These are phyloP conservation scores for Canna indica DNA, from an alignment of 176 grass and related monocot species.

Conservation along the genomic window DNA sequence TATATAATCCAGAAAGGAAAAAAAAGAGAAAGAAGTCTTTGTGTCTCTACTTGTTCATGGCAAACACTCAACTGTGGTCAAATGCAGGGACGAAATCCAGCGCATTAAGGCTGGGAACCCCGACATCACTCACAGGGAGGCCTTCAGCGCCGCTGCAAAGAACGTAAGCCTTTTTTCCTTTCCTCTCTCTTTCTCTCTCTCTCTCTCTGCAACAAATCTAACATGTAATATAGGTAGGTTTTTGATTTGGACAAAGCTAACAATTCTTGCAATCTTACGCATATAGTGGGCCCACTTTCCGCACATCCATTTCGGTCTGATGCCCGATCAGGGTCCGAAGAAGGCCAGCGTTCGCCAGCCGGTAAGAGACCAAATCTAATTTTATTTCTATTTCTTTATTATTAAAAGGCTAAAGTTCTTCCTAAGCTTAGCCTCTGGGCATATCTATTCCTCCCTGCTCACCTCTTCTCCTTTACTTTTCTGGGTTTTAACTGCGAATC, in stretches of 20 bases:
- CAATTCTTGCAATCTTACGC: no score
- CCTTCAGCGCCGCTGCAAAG: conserved; percentile 98
- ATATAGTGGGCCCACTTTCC: conserved; percentile 95
- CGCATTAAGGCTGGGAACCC: conserved; percentile 92
- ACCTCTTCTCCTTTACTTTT: no score
- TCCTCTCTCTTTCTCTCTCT: background rate
- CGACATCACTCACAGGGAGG: conserved; percentile 91
- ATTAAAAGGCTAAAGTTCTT: conserved; percentile 14
- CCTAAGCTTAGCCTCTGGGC: conserved; percentile 1
- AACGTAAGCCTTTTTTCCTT: conserved; percentile 49
- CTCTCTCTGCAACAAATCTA: no score
- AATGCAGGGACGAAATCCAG: conserved; percentile 93
- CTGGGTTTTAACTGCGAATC: conserved; percentile 23
- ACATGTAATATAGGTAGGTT: no score
- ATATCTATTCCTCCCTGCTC: no score
- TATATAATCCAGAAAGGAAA: no score
- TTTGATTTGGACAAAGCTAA: no score
- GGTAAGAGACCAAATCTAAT: conserved; percentile 31
- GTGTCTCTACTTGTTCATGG: background rate
- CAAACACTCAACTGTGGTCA: background rate
- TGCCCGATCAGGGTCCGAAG: conserved; percentile 82
- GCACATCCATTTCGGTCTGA: conserved; percentile 90
- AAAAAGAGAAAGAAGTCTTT: no score
- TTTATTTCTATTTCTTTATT: no score
- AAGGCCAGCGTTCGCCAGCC: conserved; percentile 48